Base-by-base conservation (phyloP, 192 early-diverging fungal genomes). In the Podila epigama region DNA sequence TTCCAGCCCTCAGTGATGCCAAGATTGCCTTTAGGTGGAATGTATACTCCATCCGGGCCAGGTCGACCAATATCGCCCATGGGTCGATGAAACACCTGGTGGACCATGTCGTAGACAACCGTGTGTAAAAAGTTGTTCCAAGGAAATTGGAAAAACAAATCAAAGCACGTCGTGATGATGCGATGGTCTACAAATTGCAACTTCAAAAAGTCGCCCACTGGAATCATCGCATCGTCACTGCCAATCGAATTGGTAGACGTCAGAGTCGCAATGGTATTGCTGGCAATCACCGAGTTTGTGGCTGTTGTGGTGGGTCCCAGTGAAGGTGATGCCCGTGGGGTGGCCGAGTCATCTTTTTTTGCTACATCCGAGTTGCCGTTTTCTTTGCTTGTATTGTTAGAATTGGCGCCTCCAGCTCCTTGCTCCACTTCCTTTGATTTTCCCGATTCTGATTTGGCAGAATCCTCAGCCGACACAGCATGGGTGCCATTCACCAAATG, bases 91-190 rank as follows among this genome's bases (percentile, higher is more conserved):
- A 97, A 95, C 33, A 98, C 92, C 81, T 99, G 98, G 70, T 96
- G 96, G 70, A 98, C 88, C 89, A 98, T 97, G 77, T 99, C 98
- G 79, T 97, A 99, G 1, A 98, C 95, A 31, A 99, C 97, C 27
- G 94, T 95, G 75, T 99, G 98, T 67, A 99, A 75, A 79, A 99
- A 97, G 85, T 99, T 99, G 83, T 99, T 99, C 92, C 97, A 98
- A 36, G 92, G 90, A 69, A 94, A 96, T 35, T 85, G 79, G 84
- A 98, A 99, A 69, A 99, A 98, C 55, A 99, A 80, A 66, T 93
- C 89, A 42, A 89, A 71, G 66, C 89, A 90, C 5, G 83, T 82
- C 2, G 89, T 88, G 58, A 94, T 65, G 27, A 91, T 89, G 31
- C 71, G 70, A 75, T 89, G 83, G 56, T 90, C 82, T 20, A 92